A percentile compares a stretch with the other conserved stretches of the same genome.
These are phyloP conservation scores for Helenozyma baotianmanensis DNA, from an alignment of 805 yeast genomes.

Conservation along the genomic window DNA sequence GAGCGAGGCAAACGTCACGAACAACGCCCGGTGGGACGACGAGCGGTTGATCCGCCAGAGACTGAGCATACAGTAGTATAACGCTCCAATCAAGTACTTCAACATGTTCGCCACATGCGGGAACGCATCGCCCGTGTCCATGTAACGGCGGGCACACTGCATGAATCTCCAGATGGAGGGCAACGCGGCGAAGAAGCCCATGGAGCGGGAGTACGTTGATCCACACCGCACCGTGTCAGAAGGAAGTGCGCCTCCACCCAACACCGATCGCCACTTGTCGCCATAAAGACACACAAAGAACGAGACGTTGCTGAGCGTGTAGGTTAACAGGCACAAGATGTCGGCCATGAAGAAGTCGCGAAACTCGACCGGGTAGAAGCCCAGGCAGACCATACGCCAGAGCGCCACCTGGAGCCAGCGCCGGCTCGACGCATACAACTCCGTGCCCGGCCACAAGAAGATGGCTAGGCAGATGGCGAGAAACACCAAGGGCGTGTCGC, in stretches of 20 bases:
- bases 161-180: conserved; percentile 89
- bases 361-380: conserved; percentile 92
- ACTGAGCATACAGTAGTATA: conserved; percentile 70
- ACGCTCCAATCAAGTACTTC: conserved; percentile 65
- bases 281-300: conserved; percentile 82
- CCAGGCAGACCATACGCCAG: conserved; percentile 73
- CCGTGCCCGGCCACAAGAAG: conserved; percentile 58
- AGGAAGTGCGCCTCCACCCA: conserved; percentile 29
- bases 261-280: conserved; percentile 58
- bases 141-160: conserved; percentile 87
- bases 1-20: conserved; percentile 68
- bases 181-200: conserved; percentile 81
- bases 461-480: conserved; percentile 48
- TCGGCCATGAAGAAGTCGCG: conserved; percentile 93
- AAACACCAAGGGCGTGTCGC: conserved; percentile 78
- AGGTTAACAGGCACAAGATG: conserved; percentile 81
- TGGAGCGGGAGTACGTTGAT: conserved; percentile 62
- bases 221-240: conserved; percentile 51
- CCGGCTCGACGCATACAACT: conserved; percentile 58
- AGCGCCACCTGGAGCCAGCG: conserved; percentile 71
- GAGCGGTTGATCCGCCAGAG: conserved; percentile 62
- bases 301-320: conserved; percentile 79
- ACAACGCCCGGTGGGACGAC: conserved; percentile 44
- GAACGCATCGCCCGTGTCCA: conserved; percentile 92
- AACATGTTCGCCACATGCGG: conserved; percentile 90